phyloP scores from a whole-genome alignment of 2,329 filamentous ascomycete genomes.

The Paraconiothyrium sp. region DNA sequence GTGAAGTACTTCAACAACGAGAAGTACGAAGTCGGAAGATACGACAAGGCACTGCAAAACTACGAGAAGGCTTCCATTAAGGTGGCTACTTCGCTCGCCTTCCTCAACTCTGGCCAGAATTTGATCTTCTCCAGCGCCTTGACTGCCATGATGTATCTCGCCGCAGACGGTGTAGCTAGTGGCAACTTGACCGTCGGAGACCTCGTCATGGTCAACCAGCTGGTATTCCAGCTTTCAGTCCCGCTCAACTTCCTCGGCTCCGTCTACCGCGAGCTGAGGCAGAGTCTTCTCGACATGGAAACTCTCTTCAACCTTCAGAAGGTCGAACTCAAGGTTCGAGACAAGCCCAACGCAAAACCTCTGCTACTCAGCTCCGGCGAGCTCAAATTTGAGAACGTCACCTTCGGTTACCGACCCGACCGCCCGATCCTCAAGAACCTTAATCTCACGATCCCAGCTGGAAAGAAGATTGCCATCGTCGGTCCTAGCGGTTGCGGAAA shows the following conservation, averaged over 20 bases:
- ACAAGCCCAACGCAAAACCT: slow-evolving; percentile 76
- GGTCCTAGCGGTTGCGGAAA: slow-evolving; percentile 97
- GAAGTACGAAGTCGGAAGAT: slow-evolving; percentile 88
- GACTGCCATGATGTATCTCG: slow-evolving; percentile 98
- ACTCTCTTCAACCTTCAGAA: slow-evolving; percentile 97
- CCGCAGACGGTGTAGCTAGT: slow-evolving; percentile 84
- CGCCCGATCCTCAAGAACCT: slow-evolving; percentile 88
- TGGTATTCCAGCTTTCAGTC: slow-evolving; percentile 97
- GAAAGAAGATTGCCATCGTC: slow-evolving; percentile 94
- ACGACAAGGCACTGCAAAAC: slow-evolving; percentile 83
- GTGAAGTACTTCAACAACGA: slow-evolving; percentile 99
- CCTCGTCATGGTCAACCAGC: slow-evolving; percentile 97
- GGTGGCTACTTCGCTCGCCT: slow-evolving; percentile 89
- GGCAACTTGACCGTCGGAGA: slow-evolving; percentile 91
- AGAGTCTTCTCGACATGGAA: slow-evolving; percentile 97
- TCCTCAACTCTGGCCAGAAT: slow-evolving; percentile 95
- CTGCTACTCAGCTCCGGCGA: slow-evolving; percentile 82
- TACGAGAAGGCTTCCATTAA: slow-evolving; percentile 98
- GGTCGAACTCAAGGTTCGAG: slow-evolving; percentile 87
- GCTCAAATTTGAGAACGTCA: slow-evolving; percentile 94
- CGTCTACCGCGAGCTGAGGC: slow-evolving; percentile 93
- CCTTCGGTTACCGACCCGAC: slow-evolving; percentile 89
- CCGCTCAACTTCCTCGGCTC: slow-evolving; percentile 98
- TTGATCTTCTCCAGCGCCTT: slow-evolving; percentile 95
- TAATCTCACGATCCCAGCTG: slow-evolving; percentile 88